These are phyloP conservation scores for Talaromyces trachyspermus DNA, from an alignment of 495 filamentous ascomycete genomes.

Conservation along the genomic window DNA sequence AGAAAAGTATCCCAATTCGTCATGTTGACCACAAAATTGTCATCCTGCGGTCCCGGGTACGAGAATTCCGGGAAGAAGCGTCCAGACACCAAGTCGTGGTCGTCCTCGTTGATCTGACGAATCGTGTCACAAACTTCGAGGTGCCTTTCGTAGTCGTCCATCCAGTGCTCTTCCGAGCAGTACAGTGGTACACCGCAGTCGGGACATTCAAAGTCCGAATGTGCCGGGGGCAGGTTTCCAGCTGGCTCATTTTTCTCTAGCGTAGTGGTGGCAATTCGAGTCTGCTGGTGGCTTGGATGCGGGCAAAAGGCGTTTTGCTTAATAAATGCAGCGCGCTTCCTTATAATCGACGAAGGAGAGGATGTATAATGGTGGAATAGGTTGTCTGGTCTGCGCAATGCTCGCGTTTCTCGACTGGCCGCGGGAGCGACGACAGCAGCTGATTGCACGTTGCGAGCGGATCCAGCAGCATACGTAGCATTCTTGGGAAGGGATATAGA, in stretches of 20 bases:
- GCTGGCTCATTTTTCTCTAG: conserved; percentile 37
- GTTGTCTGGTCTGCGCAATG: conserved; percentile 66
- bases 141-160: conserved; percentile 87
- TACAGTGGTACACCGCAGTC: conserved; percentile 94
- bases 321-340: conserved; percentile 78
- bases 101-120: conserved; percentile 91
- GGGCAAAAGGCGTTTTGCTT: conserved; percentile 87
- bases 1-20: conserved; percentile 97
- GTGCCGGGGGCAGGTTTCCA: conserved; percentile 54
- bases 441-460: neutral
- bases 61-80: conserved; percentile 91
- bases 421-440: conserved; percentile 6
- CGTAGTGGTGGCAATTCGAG: conserved; percentile 50
- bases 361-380: conserved; percentile 88
- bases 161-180: conserved; percentile 90
- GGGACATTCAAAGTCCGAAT: conserved; percentile 88
- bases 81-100: conserved; percentile 87
- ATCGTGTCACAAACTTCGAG: conserved; percentile 87
- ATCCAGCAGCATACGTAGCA: neutral
- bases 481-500: no score
- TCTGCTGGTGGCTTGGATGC: conserved; percentile 73
- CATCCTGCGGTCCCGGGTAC: conserved; percentile 80
- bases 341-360: conserved; percentile 79
- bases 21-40: conserved; percentile 91
- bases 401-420: conserved; percentile 22